Percentiles rank a stretch among this genome's conserved stretches.
phyloP scores from a whole-genome alignment of 163 green algal genomes.

The Chloromonas sp. region DNA sequence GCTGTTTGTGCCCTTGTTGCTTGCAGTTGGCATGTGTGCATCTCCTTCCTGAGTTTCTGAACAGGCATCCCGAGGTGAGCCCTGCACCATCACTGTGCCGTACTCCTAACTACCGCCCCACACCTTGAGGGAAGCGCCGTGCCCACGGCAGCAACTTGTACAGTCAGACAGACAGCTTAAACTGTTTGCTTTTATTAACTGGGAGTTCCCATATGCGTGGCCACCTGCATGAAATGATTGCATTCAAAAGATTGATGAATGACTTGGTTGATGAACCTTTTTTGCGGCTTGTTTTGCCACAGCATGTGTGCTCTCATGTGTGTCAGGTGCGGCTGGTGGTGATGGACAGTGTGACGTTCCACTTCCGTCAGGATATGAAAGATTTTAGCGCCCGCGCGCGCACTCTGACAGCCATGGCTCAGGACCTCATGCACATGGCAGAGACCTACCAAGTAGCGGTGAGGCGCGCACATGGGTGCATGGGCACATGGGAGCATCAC shows the following conservation, averaged over 20 bases:
- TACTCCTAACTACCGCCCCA: too few species aligned
- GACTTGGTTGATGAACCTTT: not conserved
- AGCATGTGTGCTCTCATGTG: not conserved
- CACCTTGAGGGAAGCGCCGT: too few species aligned
- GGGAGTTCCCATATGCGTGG: not conserved
- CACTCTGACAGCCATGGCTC: slow-evolving; percentile 68
- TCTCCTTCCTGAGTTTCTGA: too few species aligned
- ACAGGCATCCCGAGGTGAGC: too few species aligned
- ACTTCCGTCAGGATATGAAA: slow-evolving; percentile 70
- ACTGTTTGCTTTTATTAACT: not conserved
- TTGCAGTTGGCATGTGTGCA: too few species aligned
- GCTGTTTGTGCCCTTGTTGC: too few species aligned
- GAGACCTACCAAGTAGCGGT: slow-evolving; percentile 65
- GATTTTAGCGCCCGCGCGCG: slow-evolving; percentile 70
- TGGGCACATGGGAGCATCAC: not conserved
- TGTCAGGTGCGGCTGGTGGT: slow-evolving; percentile 68
- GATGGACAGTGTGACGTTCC: slow-evolving; percentile 87
- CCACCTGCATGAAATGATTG: not conserved
- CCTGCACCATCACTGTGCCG: too few species aligned
- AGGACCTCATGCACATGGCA: slow-evolving; percentile 66
- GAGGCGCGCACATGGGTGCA: slow-evolving; percentile 7
- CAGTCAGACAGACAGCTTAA: too few species aligned
- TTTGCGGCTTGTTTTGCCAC: not conserved
- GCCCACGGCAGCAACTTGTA: too few species aligned
- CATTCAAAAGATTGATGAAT: not conserved